Evolutionary conservation across 2,329 filamentous ascomycete genomes (phyloP), one percentile per base, ranked within the genome.

Genomic region (Exophiala sp.): DNA sequence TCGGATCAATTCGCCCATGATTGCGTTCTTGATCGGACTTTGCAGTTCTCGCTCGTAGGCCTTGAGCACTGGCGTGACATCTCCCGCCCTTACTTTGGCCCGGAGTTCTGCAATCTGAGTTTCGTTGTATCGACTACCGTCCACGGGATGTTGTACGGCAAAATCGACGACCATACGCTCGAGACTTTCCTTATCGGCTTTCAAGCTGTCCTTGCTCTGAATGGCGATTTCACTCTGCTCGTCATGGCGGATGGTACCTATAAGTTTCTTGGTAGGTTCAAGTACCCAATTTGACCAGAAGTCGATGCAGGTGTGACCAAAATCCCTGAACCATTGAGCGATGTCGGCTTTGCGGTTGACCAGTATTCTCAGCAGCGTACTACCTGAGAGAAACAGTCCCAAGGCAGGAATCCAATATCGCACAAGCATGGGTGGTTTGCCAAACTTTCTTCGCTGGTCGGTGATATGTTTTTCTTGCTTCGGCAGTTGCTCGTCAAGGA

Each of bases 91-190:
- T 18, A 99, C 91, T 68, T 89, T 91, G 47, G 80, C 75, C 51
- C 88, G 81, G 60, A 99, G 87, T 9, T 87, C 80, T 7, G 82
- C 78, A 32, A 96, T 83, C 64, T 96, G 84, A 1, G 76, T 70
- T 6, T 91, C 85, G 5, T 78, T 84, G 33, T 91, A 74, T 5
- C 79, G 70, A 5, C 77, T 77, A 7, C 76, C 76, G 29, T 67
- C 65, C 14, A 78, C 73, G 1, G 89, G 88, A 65, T 91, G 90
- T 63, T 96, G 91, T 8, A 86, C 75, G 3, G 91, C 89, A 74
- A 99, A 99, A 63, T 97, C 94, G 35, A 99, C 87, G 3, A 99
- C 95, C 94, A 99, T 99, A 44, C 94, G 86, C 70, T 99, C 92
- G 32, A 99, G 76, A 66, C 91, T 96, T 50, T 91, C 89, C 32